Conservation (phyloP, 202 grass and related monocot species). For the Cymbopogon flexuosus region DNA sequence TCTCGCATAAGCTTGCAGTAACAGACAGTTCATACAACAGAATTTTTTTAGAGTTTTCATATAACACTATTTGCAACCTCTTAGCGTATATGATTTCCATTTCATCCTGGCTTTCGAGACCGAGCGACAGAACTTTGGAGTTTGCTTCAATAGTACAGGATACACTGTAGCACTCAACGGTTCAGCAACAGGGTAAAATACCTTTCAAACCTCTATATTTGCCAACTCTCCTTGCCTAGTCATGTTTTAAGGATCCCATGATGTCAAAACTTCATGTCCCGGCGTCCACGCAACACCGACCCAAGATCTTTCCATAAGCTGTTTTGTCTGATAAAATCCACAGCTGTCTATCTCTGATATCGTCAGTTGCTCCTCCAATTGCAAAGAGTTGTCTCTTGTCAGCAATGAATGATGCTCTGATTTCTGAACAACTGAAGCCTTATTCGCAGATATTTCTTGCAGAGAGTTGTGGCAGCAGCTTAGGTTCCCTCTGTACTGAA, state of each 20-base stretch:
- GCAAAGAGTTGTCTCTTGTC: background rate
- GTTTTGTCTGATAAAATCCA: constrained; percentile 24
- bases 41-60: background rate
- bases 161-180: background rate
- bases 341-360: no score
- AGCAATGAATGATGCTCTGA: background rate
- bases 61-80: background rate
- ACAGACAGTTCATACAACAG: background rate
- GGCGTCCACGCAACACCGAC: constrained; percentile 22
- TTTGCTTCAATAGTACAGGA: background rate
- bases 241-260: background rate
- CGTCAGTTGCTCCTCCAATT: no score
- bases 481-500: constrained; percentile 27
- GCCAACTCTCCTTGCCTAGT: background rate
- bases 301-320: constrained; percentile 20
- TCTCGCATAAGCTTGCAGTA: background rate
- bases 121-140: background rate
- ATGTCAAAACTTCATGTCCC: constrained; percentile 13
- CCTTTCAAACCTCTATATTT: background rate
- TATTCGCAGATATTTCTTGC: constrained; percentile 33
- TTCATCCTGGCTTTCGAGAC: background rate
- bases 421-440: constrained; percentile 28
- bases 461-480: constrained; percentile 19
- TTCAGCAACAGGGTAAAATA: background rate
- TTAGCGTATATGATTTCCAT: background rate